A percentile compares a stretch with the other conserved stretches of the same genome.
phyloP scores from a whole-genome alignment of 139 green algal species.

The Volvox reticuliferus region DNA sequence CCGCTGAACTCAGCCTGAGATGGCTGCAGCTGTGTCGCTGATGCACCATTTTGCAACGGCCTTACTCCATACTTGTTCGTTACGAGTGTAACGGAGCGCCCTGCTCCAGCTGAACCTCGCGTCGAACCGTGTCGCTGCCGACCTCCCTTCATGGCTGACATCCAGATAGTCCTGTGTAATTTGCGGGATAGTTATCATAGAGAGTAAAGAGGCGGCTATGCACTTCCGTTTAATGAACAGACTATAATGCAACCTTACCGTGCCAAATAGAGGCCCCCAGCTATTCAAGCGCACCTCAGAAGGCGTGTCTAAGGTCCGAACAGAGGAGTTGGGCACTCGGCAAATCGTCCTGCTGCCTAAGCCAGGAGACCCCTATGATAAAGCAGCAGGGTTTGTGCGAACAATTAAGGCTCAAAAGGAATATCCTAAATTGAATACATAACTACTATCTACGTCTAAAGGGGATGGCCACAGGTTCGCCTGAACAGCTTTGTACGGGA shows the following conservation, averaged over 20 bases:
- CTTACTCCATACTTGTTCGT: slow-evolving; percentile 20
- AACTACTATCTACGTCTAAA: neutral
- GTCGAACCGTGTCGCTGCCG: slow-evolving; percentile 10
- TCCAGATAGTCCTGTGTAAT: neutral
- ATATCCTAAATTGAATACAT: neutral
- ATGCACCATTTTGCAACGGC: neutral
- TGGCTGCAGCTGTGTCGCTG: neutral
- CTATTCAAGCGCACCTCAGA: neutral
- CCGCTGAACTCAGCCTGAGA: slow-evolving; percentile 26
- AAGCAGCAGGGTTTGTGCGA: neutral
- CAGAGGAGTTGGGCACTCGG: neutral
- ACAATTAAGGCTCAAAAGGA: neutral
- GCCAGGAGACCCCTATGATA: neutral
- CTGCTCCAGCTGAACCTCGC: neutral
- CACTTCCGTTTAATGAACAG: neutral
- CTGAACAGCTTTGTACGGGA: too few species aligned
- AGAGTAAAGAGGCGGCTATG: neutral
- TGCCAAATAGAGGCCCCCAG: neutral
- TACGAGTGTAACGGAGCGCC: neutral
- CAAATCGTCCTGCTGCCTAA: neutral
- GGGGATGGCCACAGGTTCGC: too few species aligned
- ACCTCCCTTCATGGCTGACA: slow-evolving; percentile 8
- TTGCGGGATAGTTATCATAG: neutral
- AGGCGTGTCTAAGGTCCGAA: neutral
- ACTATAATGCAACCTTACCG: neutral